phyloP scores from a whole-genome alignment of 176 grass and related monocot species.

The Carex cristatella region DNA sequence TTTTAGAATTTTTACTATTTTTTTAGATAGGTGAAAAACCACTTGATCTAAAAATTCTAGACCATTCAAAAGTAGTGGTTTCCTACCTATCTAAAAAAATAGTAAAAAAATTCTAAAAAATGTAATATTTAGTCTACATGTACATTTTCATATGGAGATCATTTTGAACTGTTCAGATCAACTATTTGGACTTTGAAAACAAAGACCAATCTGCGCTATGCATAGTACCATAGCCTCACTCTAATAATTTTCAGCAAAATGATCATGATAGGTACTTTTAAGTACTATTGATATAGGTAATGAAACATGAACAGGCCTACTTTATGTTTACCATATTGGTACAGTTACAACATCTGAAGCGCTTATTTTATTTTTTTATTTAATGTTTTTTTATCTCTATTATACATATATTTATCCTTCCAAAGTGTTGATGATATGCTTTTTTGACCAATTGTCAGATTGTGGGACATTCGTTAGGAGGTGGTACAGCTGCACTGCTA shows the following conservation, averaged over 20 bases:
- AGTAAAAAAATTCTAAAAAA: no score
- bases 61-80: no score
- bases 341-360: background rate
- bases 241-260: background rate
- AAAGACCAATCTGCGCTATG: no score
- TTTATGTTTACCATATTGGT: background rate
- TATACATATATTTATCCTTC: background rate
- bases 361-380: background rate
- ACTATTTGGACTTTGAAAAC: no score
- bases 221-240: no score
- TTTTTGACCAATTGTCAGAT: constrained; percentile 44
- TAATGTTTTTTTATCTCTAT: background rate
- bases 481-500: constrained; percentile 92
- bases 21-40: no score
- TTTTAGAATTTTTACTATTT: no score
- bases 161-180: no score
- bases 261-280: background rate
- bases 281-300: background rate
- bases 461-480: constrained; percentile 95
- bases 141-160: no score
- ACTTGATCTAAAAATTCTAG: no score
- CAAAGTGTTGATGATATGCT: background rate
- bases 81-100: no score
- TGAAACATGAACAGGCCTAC: background rate
- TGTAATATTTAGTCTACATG: no score